Conservation (phyloP, 176 grass and related monocot species). For the Echinochloa phyllopogon region DNA sequence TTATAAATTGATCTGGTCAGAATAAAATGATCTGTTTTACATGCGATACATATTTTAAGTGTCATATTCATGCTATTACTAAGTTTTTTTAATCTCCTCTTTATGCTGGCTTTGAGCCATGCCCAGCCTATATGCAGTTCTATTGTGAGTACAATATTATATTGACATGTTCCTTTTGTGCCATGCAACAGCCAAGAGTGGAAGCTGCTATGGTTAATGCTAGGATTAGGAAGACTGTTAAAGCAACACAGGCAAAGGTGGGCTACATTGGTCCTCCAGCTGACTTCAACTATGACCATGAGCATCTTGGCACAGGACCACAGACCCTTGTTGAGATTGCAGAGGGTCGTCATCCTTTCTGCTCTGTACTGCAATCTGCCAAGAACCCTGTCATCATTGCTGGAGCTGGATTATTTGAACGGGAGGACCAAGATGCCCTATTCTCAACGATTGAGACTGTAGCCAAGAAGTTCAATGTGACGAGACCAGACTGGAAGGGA, state of each 20-base stretch:
- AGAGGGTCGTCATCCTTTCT: conserved; percentile 85
- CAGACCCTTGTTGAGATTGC: conserved; percentile 79
- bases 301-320: conserved; percentile 84
- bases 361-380: conserved; percentile 65
- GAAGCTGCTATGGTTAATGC: conserved; percentile 98
- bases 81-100: neutral
- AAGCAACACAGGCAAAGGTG: conserved; percentile 86
- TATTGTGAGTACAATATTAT: neutral
- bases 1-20: conserved; percentile 7
- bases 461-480: conserved; percentile 78
- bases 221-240: conserved; percentile 86
- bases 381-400: conserved; percentile 96
- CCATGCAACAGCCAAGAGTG: conserved; percentile 78
- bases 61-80: neutral
- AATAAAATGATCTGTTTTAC: neutral
- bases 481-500: conserved; percentile 85
- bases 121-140: neutral
- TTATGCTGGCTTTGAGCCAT: neutral
- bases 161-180: neutral
- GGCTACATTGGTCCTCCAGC: conserved; percentile 86
- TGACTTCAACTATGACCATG: conserved; percentile 94
- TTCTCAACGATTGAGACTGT: conserved; percentile 74
- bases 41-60: neutral
- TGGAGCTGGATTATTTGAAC: conserved; percentile 83
- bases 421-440: conserved; percentile 78